Percentiles rank a stretch among this genome's conserved stretches.
Evolutionary conservation across 2,329 filamentous ascomycete genomes (phyloP).

Genomic region (Dissoconium aciculare): DNA sequence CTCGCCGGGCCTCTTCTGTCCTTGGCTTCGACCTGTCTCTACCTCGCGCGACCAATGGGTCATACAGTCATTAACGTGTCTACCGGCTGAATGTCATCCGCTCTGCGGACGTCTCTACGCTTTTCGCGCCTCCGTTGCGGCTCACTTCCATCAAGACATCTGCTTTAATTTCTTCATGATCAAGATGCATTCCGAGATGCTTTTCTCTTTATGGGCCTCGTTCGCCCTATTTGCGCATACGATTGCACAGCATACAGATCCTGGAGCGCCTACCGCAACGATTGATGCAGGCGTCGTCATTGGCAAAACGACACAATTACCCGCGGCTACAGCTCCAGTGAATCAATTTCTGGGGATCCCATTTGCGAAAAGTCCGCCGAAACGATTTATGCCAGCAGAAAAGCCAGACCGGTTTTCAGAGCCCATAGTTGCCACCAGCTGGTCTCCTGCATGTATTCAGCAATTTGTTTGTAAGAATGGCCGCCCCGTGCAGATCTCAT

Average conservation of each 20-base stretch:
- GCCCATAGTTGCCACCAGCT: slow-evolving; percentile 19
- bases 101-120: too few species aligned
- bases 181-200: neutral
- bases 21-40: too few species aligned
- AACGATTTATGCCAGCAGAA: slow-evolving; percentile 20
- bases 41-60: too few species aligned
- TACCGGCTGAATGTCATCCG: too few species aligned
- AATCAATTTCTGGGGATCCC: slow-evolving; percentile 25
- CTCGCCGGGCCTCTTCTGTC: too few species aligned
- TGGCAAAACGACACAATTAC: slow-evolving; percentile 20
- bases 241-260: too few species aligned
- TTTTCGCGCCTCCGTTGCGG: too few species aligned
- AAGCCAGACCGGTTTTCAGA: slow-evolving; percentile 7
- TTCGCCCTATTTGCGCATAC: neutral
- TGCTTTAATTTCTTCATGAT: neutral
- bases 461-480: slow-evolving; percentile 15
- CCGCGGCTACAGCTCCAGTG: slow-evolving; percentile 18
- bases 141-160: too few species aligned
- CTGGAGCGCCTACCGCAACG: slow-evolving; percentile 17
- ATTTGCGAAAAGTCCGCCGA: slow-evolving; percentile 22
- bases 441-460: slow-evolving; percentile 22
- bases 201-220: neutral
- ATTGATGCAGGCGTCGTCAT: slow-evolving; percentile 17
- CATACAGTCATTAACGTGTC: too few species aligned
- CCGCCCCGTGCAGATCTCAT: slow-evolving; percentile 1